Base-by-base conservation (phyloP, 2,329 filamentous ascomycete genomes). In the Trichoderma cornu-damae region DNA sequence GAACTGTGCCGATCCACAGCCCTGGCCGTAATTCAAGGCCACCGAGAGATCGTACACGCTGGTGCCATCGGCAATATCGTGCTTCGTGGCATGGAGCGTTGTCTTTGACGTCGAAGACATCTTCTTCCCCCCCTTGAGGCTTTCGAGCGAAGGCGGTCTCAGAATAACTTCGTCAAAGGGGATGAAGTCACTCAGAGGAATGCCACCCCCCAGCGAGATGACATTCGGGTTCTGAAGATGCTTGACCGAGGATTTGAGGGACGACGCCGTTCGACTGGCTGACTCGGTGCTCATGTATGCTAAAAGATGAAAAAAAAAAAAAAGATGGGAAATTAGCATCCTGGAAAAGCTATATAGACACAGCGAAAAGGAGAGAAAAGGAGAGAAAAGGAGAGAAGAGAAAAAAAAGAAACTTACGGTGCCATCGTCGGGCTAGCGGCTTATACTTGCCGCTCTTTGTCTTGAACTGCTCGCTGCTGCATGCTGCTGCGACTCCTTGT, bases 171-270 rank as follows among this genome's bases (percentile, higher is more conserved):
- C 52, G 3, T 55, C 52, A 16, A 55, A 38, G 1, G 52, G 52
- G 9, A 55, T 46, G 26, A 38, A 55, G 32, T 55, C 52, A 22
- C 42, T 55, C 4, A 47, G 16, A 26, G 52, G 52, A 30, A 46
- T 55, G 8, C 52, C 52, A 43, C 52, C 52, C 7, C 52, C 52
- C 4, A 55, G n/a, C 2, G 52, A 55, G 24, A 55, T 55, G 52
- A 46, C 24, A 6, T 55, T 37, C 30, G 52, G 52, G 9, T 55
- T 55, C 2, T 35, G 34, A 12, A 55, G 52, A 38, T 55, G 52
- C 8, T 55, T 46, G 16, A 32, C 26, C 5, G 40, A 34, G 7
- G 42, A 28, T 7, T 55, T 55, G 42, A 55, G 52, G 8, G 52
- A 47, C 8, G 52, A 55, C 22, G 30, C 52, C 4, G 42, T 47